Conservation (phyloP, 768 basidiomycete genomes). For the Favolaschia claudopus region DNA sequence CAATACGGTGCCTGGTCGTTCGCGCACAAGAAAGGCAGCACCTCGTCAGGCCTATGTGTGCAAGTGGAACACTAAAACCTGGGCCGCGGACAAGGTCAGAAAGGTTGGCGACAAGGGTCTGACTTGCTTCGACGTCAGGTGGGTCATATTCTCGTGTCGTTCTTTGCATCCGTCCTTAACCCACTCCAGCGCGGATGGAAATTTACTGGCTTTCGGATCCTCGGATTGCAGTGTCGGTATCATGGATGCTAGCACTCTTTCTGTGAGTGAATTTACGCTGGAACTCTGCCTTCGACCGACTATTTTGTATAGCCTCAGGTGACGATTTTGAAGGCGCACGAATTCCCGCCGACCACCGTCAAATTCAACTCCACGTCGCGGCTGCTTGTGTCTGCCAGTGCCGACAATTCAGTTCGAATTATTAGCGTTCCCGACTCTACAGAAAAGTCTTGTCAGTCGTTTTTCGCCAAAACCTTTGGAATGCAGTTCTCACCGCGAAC, state of each 20-base stretch:
- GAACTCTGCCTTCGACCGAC: conserved; percentile 1
- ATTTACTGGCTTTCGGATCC: conserved; percentile 82
- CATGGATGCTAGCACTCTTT: conserved; percentile 78
- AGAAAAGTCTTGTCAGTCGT: conserved; percentile 59
- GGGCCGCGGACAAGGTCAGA: conserved; percentile 70
- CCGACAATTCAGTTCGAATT: conserved; percentile 86
- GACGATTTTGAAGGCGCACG: conserved; percentile 92
- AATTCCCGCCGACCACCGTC: conserved; percentile 90
- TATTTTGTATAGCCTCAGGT: conserved; percentile 71
- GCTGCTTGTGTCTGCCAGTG: conserved; percentile 88
- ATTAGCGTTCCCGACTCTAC: conserved; percentile 72
- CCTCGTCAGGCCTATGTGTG: conserved; percentile 69
- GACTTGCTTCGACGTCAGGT: conserved; percentile 93
- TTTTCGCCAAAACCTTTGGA: background rate
- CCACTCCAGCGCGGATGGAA: conserved; percentile 74
- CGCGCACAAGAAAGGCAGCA: conserved; percentile 57
- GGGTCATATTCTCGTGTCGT: conserved; percentile 32
- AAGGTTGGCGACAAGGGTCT: conserved; percentile 82
- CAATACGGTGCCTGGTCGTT: conserved; percentile 72
- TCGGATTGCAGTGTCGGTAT: conserved; percentile 89
- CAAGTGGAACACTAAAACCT: conserved; percentile 77
- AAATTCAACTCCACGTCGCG: conserved; percentile 85
- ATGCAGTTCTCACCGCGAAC: background rate
- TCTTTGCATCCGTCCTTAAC: conserved; percentile 6
- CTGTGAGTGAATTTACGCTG: conserved; percentile 55